Base-by-base conservation (phyloP, 306 rosid genomes). In the Corylus heterophylla region DNA sequence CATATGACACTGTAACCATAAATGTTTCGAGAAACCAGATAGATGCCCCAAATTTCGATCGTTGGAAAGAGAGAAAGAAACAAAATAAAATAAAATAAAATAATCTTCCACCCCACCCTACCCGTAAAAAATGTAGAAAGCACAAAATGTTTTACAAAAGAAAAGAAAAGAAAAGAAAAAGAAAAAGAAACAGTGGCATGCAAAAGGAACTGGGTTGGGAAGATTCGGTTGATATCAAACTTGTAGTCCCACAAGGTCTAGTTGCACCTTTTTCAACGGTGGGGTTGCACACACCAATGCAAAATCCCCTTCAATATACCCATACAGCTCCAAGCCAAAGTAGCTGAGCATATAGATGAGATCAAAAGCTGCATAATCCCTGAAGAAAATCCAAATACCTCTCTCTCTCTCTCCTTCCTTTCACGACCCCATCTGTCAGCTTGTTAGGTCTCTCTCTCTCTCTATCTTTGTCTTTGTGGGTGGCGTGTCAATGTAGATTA, bases 341-440 rank as follows among this genome's bases (percentile, higher is more conserved):
- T 92, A 85, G 94, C 97, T 92, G 92, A 90, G 84, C 52, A 77
- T 87, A 83, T 83, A 74, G 76, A 87, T 85, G 90, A 89, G 76
- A 87, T 88, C 89, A 87, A 93, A 89, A 87, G 93, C 90, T 93
- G 97, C 69, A 51, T 69, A 68, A 64, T 83, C 73, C 85, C 83
- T 86, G 80, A 64, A 75, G 80, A 86, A 71, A 84, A 84, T 80
- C 86, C 84, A 52, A 76, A 42, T 42, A 84, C 78, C 82, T 44
- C 74, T 81, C 68, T 56, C 82, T 44, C 74, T 81, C 71, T 56
- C 71, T 71, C 56, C 31, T 39, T 63, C 42, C 81, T 67, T 80
- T 44, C 82, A 83, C 85, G 85, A 85, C 92, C 91, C 87, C 90
- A 89, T 92, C 77, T 89, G 96, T 94, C 96, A 88, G 81, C 88